These are phyloP conservation scores for Cicer chorassanicum DNA, from an alignment of 306 rosid genomes.

Conservation along the genomic window DNA sequence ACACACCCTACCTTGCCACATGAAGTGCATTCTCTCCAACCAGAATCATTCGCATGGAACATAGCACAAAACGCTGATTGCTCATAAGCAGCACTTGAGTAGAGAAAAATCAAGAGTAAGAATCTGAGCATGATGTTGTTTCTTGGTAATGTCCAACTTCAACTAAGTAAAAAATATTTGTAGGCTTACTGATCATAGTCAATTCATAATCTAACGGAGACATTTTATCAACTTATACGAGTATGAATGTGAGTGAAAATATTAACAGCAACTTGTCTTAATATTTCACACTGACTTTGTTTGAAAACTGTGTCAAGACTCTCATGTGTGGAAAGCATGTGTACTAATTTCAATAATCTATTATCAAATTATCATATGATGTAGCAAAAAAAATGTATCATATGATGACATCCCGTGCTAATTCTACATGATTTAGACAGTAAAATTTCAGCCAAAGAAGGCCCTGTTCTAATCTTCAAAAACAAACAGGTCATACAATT, in stretches of 20 bases:
- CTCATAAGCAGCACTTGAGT: slow-evolving; percentile 81
- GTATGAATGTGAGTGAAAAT: slow-evolving; percentile 5
- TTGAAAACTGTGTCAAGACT: neutral
- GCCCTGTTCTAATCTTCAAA: slow-evolving; percentile 19
- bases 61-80: slow-evolving; percentile 72
- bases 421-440: slow-evolving; percentile 17
- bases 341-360: slow-evolving; percentile 24
- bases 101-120: slow-evolving; percentile 36
- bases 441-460: slow-evolving; percentile 21
- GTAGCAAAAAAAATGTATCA: too few species aligned
- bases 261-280: slow-evolving; percentile 1
- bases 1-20: slow-evolving; percentile 77
- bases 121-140: slow-evolving; percentile 25
- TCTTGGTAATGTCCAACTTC: slow-evolving; percentile 17
- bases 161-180: slow-evolving; percentile 20
- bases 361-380: slow-evolving; percentile 11
- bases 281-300: neutral
- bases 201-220: slow-evolving; percentile 17
- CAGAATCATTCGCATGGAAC: slow-evolving; percentile 84
- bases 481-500: neutral
- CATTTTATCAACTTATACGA: slow-evolving; percentile 5
- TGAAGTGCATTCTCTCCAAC: slow-evolving; percentile 86
- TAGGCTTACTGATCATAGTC: slow-evolving; percentile 8
- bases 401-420: slow-evolving; percentile 1
- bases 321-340: slow-evolving; percentile 31